Conservation (phyloP, 352 stramenopile species). For the Globisporangium perplexum region DNA sequence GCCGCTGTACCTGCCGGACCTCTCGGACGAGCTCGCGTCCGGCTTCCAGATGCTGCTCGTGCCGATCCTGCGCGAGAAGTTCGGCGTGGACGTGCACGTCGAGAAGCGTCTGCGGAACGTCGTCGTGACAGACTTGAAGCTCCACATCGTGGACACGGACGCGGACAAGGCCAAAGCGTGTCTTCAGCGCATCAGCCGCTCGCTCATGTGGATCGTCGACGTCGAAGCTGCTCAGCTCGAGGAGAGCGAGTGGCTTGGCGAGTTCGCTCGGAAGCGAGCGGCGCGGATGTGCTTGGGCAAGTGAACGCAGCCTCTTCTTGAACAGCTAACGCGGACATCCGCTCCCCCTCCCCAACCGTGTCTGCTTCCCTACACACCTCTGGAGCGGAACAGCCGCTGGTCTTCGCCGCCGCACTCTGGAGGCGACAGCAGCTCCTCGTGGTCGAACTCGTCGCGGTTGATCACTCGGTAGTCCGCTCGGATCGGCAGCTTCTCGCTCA, state of each 20-base stretch:
- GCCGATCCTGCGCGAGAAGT: slow-evolving; percentile 47
- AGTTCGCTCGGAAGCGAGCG: slow-evolving; percentile 27
- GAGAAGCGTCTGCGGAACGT: slow-evolving; percentile 54
- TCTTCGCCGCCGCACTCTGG: slow-evolving; percentile 35
- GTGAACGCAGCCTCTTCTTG: not conserved
- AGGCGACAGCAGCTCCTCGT: slow-evolving; percentile 29
- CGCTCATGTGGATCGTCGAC: slow-evolving; percentile 45
- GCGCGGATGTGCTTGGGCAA: slow-evolving; percentile 8
- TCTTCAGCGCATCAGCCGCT: slow-evolving; percentile 49
- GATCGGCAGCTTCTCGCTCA: slow-evolving; percentile 44
- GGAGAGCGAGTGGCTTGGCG: slow-evolving; percentile 32
- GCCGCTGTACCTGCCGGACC: slow-evolving; percentile 51
- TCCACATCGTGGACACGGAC: slow-evolving; percentile 28
- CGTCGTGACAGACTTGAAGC: slow-evolving; percentile 55
- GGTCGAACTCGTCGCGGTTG: slow-evolving; percentile 18
- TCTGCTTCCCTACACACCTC: not conserved
- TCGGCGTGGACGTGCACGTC: slow-evolving; percentile 51
- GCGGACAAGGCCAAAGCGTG: slow-evolving; percentile 23
- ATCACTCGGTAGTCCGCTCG: slow-evolving; percentile 60
- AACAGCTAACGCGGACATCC: not conserved
- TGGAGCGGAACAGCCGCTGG: slow-evolving; percentile 34
- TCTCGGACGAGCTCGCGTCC: slow-evolving; percentile 55
- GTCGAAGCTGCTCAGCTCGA: slow-evolving; percentile 34
- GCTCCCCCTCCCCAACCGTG: not conserved
- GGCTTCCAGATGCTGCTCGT: slow-evolving; percentile 60